A percentile compares a stretch with the other conserved stretches of the same genome.
Conservation (phyloP, 805 yeast genomes). For the Danielia oregonensis region DNA sequence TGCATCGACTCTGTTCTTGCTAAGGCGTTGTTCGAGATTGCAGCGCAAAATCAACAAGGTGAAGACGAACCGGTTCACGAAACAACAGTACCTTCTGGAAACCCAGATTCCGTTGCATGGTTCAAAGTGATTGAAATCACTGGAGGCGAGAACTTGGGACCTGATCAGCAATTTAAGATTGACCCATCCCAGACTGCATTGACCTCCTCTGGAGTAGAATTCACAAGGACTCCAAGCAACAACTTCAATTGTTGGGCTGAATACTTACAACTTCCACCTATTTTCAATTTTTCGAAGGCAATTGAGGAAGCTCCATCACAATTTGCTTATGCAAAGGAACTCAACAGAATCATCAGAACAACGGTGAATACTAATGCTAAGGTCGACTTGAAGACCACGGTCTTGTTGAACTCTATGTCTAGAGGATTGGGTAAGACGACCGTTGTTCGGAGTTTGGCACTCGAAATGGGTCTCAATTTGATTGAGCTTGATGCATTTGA, state of each 20-base stretch:
- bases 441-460: slow-evolving; percentile 51
- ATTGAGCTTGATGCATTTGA: slow-evolving; percentile 69
- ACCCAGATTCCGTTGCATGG: slow-evolving; percentile 79
- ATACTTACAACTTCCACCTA: slow-evolving; percentile 43
- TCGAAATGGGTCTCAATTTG: slow-evolving; percentile 61
- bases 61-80: slow-evolving; percentile 11
- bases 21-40: slow-evolving; percentile 41
- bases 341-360: slow-evolving; percentile 55
- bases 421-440: slow-evolving; percentile 80
- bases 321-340: slow-evolving; percentile 46
- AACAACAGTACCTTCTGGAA: slow-evolving; percentile 51
- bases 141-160: slow-evolving; percentile 21
- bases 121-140: slow-evolving; percentile 61
- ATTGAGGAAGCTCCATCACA: slow-evolving; percentile 20
- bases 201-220: slow-evolving; percentile 61
- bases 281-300: slow-evolving; percentile 31
- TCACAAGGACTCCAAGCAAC: slow-evolving; percentile 33
- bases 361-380: slow-evolving; percentile 32
- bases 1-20: slow-evolving; percentile 70
- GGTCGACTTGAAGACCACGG: slow-evolving; percentile 51
- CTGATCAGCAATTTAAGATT: slow-evolving; percentile 47
- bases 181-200: slow-evolving; percentile 68
- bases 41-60: slow-evolving; percentile 11
- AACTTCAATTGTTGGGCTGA: slow-evolving; percentile 40
- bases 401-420: slow-evolving; percentile 63